These are phyloP conservation scores for Dothistroma pini DNA, from an alignment of 2,329 filamentous ascomycete species.

Conservation along the genomic window DNA sequence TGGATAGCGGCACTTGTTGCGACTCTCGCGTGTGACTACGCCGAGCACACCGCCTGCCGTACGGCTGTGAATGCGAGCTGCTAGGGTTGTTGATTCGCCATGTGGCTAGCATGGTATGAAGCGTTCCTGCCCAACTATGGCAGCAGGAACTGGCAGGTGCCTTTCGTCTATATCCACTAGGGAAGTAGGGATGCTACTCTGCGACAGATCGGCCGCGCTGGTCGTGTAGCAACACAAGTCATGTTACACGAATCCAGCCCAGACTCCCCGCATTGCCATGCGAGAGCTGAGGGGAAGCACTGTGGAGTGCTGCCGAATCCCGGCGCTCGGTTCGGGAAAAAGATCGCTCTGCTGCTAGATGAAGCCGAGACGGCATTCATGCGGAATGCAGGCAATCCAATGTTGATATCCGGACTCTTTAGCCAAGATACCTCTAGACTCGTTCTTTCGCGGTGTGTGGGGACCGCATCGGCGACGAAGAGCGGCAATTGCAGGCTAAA, in stretches of 20 bases:
- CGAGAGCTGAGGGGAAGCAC: not conserved
- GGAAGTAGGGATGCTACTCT: no score
- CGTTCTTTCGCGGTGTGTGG: not conserved
- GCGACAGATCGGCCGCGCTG: no score
- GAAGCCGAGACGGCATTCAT: not conserved
- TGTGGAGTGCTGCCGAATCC: not conserved
- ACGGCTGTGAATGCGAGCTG: not conserved
- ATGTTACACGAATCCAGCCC: not conserved
- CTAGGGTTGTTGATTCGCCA: not conserved
- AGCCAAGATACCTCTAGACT: not conserved
- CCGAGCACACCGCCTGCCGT: not conserved
- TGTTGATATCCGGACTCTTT: not conserved
- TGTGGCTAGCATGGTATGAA: not conserved
- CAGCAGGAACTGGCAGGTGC: not conserved
- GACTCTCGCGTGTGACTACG: not conserved
- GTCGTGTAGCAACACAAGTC: not conserved
- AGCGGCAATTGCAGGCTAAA: constrained; percentile 7
- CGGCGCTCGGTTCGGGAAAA: not conserved
- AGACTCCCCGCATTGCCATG: not conserved
- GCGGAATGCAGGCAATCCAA: not conserved
- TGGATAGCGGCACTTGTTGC: not conserved
- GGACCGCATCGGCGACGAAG: not conserved
- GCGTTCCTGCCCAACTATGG: not conserved
- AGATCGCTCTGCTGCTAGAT: not conserved
- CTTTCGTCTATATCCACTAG: not conserved